phyloP scores from a whole-genome alignment of 805 yeast species.

The Wickerhamomyces hampshirensis region DNA sequence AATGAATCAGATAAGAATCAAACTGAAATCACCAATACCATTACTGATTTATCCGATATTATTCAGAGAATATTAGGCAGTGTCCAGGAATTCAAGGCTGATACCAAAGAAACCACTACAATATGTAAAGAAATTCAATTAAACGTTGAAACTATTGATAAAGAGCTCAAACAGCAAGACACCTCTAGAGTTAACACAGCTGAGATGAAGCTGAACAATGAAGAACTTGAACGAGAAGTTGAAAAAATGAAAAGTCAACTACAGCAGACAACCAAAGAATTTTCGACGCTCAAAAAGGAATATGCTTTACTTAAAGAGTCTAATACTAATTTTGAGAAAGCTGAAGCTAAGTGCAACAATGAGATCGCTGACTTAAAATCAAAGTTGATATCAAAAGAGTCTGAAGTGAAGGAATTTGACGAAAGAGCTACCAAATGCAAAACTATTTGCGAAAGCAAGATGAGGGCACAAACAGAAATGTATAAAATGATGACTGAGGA shows the following conservation, averaged over 20 bases:
- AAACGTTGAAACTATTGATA: conserved; percentile 14
- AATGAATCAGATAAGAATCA: too few relatives aligned
- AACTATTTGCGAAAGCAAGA: conserved; percentile 29
- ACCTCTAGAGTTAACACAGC: conserved; percentile 4
- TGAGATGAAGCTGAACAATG: conserved; percentile 3
- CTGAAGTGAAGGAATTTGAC: conserved; percentile 6
- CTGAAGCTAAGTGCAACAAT: not conserved
- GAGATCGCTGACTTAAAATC: conserved; percentile 3
- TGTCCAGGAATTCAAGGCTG: not conserved
- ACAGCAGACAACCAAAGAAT: not conserved
- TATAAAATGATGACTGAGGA: conserved; percentile 26
- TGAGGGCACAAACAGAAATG: conserved; percentile 32
- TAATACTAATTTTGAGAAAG: not conserved
- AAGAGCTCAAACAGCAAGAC: conserved; percentile 18
- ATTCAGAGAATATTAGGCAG: too few relatives aligned
- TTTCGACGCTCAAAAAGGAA: not conserved
- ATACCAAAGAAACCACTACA: not conserved
- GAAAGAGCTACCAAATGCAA: conserved; percentile 17
- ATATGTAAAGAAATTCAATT: conserved; percentile 3
- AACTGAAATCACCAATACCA: too few relatives aligned
- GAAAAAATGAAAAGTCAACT: not conserved
- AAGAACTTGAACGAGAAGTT: conserved; percentile 1
- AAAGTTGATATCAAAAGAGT: conserved; percentile 1
- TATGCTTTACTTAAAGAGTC: not conserved
- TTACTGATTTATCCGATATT: not conserved